Evolutionary conservation across 2,329 filamentous ascomycete species (phyloP).

Genomic region (Bipolaris sorokiniana): DNA sequence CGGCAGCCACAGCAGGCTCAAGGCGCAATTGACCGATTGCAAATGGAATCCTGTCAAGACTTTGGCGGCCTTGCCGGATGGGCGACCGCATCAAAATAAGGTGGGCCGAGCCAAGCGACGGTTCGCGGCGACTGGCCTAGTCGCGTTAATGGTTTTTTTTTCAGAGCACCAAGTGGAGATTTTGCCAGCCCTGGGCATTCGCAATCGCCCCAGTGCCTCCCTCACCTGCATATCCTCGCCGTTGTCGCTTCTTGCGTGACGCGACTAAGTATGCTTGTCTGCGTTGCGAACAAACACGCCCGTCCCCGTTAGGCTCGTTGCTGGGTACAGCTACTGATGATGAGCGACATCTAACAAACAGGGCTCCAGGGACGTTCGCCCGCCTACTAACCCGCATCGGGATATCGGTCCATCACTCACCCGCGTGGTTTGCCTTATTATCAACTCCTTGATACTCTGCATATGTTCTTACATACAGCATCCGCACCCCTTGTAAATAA

Average conservation of each 20-base stretch:
- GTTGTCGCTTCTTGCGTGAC: conserved; percentile 5
- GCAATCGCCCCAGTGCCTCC: conserved; percentile 3
- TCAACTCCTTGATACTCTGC: neutral
- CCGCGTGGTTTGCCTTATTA: neutral
- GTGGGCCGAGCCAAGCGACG: conserved; percentile 10
- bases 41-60: conserved; percentile 16
- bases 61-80: conserved; percentile 1
- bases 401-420: neutral
- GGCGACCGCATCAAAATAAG: conserved; percentile 4
- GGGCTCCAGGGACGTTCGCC: neutral
- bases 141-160: conserved; percentile 17
- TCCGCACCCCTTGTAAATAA: neutral
- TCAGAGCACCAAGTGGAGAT: conserved; percentile 13
- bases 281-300: conserved; percentile 1
- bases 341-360: neutral
- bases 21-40: conserved; percentile 16
- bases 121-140: conserved; percentile 13
- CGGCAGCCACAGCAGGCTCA: conserved; percentile 3
- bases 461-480: neutral
- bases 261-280: conserved; percentile 1
- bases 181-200: neutral
- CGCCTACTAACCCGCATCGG: neutral
- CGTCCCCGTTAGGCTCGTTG: neutral
- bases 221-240: conserved; percentile 12
- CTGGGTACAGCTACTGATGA: neutral